phyloP scores from a whole-genome alignment of 139 green algal genomes.

The Edaphochlamys debaryana region DNA sequence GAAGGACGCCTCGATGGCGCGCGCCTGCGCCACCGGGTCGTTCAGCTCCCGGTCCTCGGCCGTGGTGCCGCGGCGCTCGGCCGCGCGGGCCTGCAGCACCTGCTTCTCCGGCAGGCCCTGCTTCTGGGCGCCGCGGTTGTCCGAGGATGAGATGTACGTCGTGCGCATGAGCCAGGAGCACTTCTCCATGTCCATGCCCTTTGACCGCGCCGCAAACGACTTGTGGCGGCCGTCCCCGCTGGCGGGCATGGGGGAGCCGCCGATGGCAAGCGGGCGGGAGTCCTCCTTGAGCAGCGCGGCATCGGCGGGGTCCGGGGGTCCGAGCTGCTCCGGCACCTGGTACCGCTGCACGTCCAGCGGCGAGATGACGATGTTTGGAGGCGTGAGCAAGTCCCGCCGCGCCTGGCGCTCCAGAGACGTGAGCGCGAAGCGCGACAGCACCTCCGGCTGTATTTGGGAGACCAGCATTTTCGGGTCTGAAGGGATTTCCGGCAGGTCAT shows the following conservation, averaged over 20 bases:
- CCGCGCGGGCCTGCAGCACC: conserved; percentile 34
- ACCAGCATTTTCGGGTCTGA: conserved; percentile 82
- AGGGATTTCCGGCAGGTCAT: conserved; percentile 79
- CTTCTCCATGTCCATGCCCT: conserved; percentile 33
- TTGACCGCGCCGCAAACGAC: conserved; percentile 17
- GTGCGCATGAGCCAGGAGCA: conserved; percentile 44
- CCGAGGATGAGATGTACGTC: conserved; percentile 34
- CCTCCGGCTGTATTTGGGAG: conserved; percentile 48
- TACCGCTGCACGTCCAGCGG: conserved; percentile 75
- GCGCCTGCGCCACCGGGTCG: conserved; percentile 26
- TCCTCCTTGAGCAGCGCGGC: conserved; percentile 52
- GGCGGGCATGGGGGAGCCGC: conserved; percentile 4
- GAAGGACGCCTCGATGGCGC: conserved; percentile 68
- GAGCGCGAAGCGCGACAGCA: conserved; percentile 66
- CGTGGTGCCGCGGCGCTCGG: conserved; percentile 15
- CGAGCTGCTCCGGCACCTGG: conserved; percentile 28
- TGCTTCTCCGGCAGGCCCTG: conserved; percentile 41
- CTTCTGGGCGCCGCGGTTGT: conserved; percentile 20
- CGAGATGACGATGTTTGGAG: conserved; percentile 68
- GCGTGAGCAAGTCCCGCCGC: conserved; percentile 65
- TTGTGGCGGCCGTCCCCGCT: conserved; percentile 23
- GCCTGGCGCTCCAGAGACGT: conserved; percentile 71
- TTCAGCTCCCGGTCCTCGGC: conserved; percentile 34
- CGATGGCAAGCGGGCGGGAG: conserved; percentile 5
- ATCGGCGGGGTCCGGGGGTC: conserved; percentile 65